Conservation (phyloP, 1,284 basidiomycete genomes). For the Apiotrichum sp. region DNA sequence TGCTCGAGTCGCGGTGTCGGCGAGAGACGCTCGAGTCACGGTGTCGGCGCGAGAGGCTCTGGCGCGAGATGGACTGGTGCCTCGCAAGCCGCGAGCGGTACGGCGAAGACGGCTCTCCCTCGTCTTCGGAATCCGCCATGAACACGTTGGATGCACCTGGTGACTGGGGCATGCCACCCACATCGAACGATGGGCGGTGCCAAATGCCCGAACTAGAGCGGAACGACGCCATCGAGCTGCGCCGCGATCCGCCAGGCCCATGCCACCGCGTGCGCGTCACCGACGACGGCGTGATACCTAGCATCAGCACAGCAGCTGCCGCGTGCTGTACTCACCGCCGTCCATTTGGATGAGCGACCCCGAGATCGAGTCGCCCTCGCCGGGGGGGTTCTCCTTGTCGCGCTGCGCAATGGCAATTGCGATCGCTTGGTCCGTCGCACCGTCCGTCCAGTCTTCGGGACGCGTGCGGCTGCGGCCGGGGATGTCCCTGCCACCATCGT, state of each 20-base stretch:
- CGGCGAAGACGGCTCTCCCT: constrained; percentile 18
- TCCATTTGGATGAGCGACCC: constrained; percentile 15
- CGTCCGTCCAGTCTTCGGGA: constrained; percentile 19
- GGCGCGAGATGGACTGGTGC: constrained; percentile 1
- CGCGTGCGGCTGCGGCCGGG: neutral
- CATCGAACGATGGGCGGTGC: constrained; percentile 18
- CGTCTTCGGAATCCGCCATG: constrained; percentile 38
- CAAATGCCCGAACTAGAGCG: constrained; percentile 22
- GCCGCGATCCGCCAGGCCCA: constrained; percentile 27
- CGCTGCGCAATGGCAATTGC: constrained; percentile 17
- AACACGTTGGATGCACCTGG: constrained; percentile 35
- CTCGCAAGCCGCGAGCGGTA: constrained; percentile 6
- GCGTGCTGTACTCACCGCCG: constrained; percentile 9
- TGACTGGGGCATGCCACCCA: constrained; percentile 18
- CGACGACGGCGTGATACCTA: constrained; percentile 35
- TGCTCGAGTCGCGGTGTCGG: no score
- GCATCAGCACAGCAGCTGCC: neutral
- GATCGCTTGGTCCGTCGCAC: constrained; percentile 20
- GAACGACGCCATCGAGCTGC: constrained; percentile 22
- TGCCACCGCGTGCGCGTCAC: constrained; percentile 32
- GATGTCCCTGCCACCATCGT: neutral
- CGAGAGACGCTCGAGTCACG: no score
- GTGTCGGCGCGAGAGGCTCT: neutral
- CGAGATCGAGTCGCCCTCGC: constrained; percentile 17
- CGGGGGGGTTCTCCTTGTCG: constrained; percentile 20